Evolutionary conservation across 1,139 yeast genomes (phyloP).

Genomic region (Fermentozyma sake): DNA sequence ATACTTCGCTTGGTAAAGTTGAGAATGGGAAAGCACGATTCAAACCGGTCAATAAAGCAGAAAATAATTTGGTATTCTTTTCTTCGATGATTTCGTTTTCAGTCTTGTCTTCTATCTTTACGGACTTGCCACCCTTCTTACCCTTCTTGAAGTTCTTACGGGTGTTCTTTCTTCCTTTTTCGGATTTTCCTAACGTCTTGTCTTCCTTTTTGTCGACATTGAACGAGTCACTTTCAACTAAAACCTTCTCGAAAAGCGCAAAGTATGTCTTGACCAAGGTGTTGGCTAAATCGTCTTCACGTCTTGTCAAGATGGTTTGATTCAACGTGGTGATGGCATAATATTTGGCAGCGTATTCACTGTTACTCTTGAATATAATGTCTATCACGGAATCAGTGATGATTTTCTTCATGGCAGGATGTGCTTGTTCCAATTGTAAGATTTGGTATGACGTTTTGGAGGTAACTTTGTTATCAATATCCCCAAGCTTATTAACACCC

Average conservation of each 20-base stretch:
- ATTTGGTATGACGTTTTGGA: conserved; percentile 83
- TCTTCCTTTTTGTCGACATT: conserved; percentile 38
- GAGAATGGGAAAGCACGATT: conserved; percentile 97
- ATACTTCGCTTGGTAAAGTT: conserved; percentile 64
- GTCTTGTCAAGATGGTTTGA: conserved; percentile 82
- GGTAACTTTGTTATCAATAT: conserved; percentile 82
- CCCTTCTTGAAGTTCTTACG: conserved; percentile 48
- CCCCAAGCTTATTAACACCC: conserved; percentile 94
- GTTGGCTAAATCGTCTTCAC: conserved; percentile 77
- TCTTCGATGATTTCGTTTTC: conserved; percentile 76
- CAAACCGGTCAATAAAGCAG: conserved; percentile 90
- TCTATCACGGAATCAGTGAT: conserved; percentile 79
- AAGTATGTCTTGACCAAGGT: conserved; percentile 79
- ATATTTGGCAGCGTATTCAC: conserved; percentile 84
- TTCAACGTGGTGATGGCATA: conserved; percentile 84
- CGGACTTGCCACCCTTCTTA: conserved; percentile 78
- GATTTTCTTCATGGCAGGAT: conserved; percentile 91
- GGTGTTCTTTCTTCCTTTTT: conserved; percentile 50
- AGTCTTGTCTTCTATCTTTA: conserved; percentile 59
- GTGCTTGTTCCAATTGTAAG: conserved; percentile 79
- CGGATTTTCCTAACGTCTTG: conserved; percentile 36
- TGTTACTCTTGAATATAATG: conserved; percentile 66
- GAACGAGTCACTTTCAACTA: conserved; percentile 58
- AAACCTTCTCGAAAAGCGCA: conserved; percentile 76
- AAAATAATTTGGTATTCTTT: conserved; percentile 76